Base-by-base conservation (phyloP, 164 flowering plant species). In the Annona cherimola region DNA sequence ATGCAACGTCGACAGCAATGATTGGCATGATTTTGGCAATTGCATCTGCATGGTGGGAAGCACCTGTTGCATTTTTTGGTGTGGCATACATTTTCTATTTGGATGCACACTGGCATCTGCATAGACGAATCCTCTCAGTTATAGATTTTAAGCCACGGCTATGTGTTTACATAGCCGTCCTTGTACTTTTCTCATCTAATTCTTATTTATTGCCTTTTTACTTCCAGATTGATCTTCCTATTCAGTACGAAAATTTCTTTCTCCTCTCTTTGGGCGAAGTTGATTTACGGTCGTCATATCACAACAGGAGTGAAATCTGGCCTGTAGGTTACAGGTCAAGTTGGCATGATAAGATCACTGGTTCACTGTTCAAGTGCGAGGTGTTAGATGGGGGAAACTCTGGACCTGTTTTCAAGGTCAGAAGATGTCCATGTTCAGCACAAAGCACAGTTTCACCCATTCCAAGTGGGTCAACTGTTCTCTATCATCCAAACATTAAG, bases 291-390 rank as follows among this genome's bases (percentile, higher is more conserved):
- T 88, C 89, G 46, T 76, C 89, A 26, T 93, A 93, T 83, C 97
- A 91, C 80, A 78, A 76, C 66, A 72, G 63, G 14, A 69, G 69
- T 63, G 81, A 79, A 70, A 84, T 93, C 54, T 90, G 84, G 86
- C 99, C 98, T 35, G 79, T 91, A 11, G 98, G 99, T 70, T 95
- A 85, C 81, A 87, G 69, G 70, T 90, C 96, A 61, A 79, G 88
- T 84, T 95, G 97, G 97, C 99, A 95, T 80, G 99, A 95, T 73
- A 90, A 79, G 78, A 69, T 89, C 64, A 91, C 97, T 2, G 97
- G 98, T 45, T 95, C 99, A 42, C 71, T 95, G 75, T 91, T 95
- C 75, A 73, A 77, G 1, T 90, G 89, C 76, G 87, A 90, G 63
- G 91, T 93, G 45, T 71, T 73, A 26, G 97, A 95, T 76, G 98